Percentiles rank a stretch among this genome's conserved stretches.
These are phyloP conservation scores for Aspergillus sp. DNA, from an alignment of 2,329 filamentous ascomycete genomes.

Conservation along the genomic window DNA sequence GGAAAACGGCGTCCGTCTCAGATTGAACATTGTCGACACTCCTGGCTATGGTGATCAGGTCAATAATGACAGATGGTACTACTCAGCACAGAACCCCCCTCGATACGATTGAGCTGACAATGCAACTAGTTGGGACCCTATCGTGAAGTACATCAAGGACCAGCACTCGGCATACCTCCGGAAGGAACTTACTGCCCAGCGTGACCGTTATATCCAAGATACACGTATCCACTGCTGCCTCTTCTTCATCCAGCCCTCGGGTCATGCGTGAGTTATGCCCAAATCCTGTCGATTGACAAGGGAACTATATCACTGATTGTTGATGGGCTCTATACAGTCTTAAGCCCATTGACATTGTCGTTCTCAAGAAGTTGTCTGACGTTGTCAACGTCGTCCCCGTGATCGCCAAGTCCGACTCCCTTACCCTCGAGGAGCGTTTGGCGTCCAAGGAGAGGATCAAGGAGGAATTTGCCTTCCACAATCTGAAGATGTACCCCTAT, in stretches of 20 bases:
- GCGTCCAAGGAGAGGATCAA: slow-evolving; percentile 99
- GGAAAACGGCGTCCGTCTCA: slow-evolving; percentile 95
- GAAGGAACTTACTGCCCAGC: slow-evolving; percentile 98
- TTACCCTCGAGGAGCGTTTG: slow-evolving; percentile 90
- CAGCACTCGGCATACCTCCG: slow-evolving; percentile 98
- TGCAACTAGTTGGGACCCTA: slow-evolving; percentile 74
- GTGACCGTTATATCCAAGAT: slow-evolving; percentile 98
- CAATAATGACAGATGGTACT: slow-evolving; percentile 92
- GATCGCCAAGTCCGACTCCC: slow-evolving; percentile 94
- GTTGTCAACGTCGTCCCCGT: slow-evolving; percentile 98
- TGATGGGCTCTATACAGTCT: slow-evolving; percentile 40
- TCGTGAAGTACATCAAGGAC: slow-evolving; percentile 99
- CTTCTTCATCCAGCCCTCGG: slow-evolving; percentile 98
- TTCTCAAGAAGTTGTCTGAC: slow-evolving; percentile 98
- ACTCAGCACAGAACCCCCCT: not conserved
- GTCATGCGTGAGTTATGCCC: slow-evolving; percentile 58
- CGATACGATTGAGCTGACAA: slow-evolving; percentile 13
- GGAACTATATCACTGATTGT: not conserved
- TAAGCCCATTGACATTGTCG: slow-evolving; percentile 98
- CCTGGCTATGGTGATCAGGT: slow-evolving; percentile 97
- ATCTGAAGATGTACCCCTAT: slow-evolving; percentile 99
- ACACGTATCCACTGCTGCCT: slow-evolving; percentile 98
- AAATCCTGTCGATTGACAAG: not conserved
- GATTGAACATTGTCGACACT: slow-evolving; percentile 98
- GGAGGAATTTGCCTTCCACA: slow-evolving; percentile 99